Evolutionary conservation across 352 stramenopile genomes (phyloP).

Genomic region (Chrysophaeum taylorii): DNA sequence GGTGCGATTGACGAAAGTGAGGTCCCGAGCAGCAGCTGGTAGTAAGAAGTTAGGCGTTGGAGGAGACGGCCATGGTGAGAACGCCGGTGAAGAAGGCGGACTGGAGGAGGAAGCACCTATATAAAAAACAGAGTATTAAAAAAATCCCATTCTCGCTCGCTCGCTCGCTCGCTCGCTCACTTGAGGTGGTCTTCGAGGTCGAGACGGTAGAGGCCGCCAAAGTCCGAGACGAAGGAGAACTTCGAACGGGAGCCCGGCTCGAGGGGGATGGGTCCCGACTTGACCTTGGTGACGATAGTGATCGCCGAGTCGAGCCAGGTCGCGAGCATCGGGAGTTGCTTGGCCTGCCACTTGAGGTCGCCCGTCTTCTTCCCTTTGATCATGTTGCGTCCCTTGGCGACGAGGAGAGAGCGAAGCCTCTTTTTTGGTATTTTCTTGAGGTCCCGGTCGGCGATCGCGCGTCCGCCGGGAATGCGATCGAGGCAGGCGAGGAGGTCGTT

Average conservation of each 20-base stretch:
- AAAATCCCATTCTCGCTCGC: too few relatives aligned
- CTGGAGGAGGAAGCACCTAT: slow-evolving; percentile 17
- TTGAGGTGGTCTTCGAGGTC: slow-evolving; percentile 6
- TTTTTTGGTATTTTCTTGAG: slow-evolving; percentile 1
- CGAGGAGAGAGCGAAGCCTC: not conserved
- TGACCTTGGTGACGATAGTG: not conserved
- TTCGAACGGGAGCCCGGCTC: not conserved
- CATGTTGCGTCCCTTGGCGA: not conserved
- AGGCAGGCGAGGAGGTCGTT: not conserved
- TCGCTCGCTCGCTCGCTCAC: too few relatives aligned
- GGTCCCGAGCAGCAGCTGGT: too few relatives aligned
- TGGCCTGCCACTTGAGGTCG: slow-evolving; percentile 11
- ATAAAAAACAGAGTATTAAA: too few relatives aligned
- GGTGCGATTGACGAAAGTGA: too few relatives aligned
- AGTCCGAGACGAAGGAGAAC: slow-evolving; percentile 14
- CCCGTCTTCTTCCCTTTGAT: not conserved
- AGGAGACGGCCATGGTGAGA: not conserved
- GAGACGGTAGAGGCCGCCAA: not conserved
- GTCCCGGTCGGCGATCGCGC: not conserved
- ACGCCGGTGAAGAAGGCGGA: slow-evolving; percentile 1
- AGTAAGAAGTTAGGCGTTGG: too few relatives aligned
- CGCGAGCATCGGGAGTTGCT: not conserved
- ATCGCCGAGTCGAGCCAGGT: slow-evolving; percentile 1
- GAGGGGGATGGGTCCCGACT: not conserved
- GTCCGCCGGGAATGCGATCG: not conserved